These are phyloP conservation scores for Ottelia alismoides DNA, from an alignment of 106 monocot genomes.

Conservation along the genomic window DNA sequence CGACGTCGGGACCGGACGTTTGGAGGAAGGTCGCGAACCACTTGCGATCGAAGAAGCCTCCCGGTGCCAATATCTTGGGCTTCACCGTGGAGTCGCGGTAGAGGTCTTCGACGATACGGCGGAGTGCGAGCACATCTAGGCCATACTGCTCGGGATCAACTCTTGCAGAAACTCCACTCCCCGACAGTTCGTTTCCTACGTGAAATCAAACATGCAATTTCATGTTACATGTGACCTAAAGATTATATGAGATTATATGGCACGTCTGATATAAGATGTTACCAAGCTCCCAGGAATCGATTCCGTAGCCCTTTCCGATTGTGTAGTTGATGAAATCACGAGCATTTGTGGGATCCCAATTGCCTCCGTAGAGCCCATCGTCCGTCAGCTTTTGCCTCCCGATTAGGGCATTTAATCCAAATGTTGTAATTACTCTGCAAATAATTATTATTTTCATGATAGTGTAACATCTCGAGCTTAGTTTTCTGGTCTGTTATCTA, in stretches of 20 bases:
- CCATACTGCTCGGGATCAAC: constrained; percentile 54
- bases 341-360: constrained; percentile 39
- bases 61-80: constrained; percentile 75
- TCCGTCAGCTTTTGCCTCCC: constrained; percentile 1
- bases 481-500: too few species aligned
- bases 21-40: constrained; percentile 86
- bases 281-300: constrained; percentile 99
- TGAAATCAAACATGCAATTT: not conserved
- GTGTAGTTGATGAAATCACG: constrained; percentile 79
- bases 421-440: constrained; percentile 10
- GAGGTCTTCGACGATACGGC: constrained; percentile 36
- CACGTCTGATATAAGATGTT: too few species aligned
- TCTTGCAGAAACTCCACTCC: constrained; percentile 59
- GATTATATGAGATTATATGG: too few species aligned
- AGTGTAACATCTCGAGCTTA: too few species aligned
- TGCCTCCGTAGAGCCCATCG: constrained; percentile 3
- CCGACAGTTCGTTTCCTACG: constrained; percentile 89
- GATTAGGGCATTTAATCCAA: constrained; percentile 10
- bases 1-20: constrained; percentile 51
- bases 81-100: constrained; percentile 25
- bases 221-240: not conserved
- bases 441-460: too few species aligned
- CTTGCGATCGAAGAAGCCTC: constrained; percentile 71
- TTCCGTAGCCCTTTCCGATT: constrained; percentile 59
- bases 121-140: constrained; percentile 53